Evolutionary conservation across 495 filamentous ascomycete genomes (phyloP).

Genomic region (Hypoxylon trugodes): DNA sequence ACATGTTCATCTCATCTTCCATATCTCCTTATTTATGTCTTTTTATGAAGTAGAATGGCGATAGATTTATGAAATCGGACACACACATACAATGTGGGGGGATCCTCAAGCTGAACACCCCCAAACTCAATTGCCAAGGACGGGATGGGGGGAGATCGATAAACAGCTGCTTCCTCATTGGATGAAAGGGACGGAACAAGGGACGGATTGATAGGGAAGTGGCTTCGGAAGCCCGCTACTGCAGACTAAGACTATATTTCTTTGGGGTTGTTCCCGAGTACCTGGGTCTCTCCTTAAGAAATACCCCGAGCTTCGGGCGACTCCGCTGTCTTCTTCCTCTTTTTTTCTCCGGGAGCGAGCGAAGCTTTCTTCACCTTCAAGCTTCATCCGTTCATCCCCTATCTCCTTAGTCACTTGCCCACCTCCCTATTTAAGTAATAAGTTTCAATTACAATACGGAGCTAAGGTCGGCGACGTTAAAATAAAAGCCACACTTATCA

Average conservation of each 20-base stretch:
- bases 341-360: slow-evolving; percentile 23
- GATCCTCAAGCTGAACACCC: no score
- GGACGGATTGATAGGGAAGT: not conserved
- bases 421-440: slow-evolving; percentile 20
- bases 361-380: slow-evolving; percentile 3
- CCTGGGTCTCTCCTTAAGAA: not conserved
- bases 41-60: no score
- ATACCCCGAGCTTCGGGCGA: slow-evolving; percentile 7
- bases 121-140: no score
- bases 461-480: slow-evolving; percentile 16
- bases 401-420: not conserved
- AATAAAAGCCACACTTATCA: not conserved
- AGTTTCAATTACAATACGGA: slow-evolving; percentile 8
- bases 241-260: not conserved
- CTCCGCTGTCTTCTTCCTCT: slow-evolving; percentile 15
- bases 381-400: no score
- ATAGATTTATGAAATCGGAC: no score
- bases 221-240: not conserved
- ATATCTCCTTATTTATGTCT: not conserved
- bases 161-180: slow-evolving; percentile 15
- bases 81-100: no score
- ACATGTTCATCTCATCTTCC: not conserved
- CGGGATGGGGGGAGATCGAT: slow-evolving; percentile 5
- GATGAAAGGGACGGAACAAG: not conserved
- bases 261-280: slow-evolving; percentile 3